Evolutionary conservation across 2,329 filamentous ascomycete genomes (phyloP).

Genomic region (Periconia sp.): DNA sequence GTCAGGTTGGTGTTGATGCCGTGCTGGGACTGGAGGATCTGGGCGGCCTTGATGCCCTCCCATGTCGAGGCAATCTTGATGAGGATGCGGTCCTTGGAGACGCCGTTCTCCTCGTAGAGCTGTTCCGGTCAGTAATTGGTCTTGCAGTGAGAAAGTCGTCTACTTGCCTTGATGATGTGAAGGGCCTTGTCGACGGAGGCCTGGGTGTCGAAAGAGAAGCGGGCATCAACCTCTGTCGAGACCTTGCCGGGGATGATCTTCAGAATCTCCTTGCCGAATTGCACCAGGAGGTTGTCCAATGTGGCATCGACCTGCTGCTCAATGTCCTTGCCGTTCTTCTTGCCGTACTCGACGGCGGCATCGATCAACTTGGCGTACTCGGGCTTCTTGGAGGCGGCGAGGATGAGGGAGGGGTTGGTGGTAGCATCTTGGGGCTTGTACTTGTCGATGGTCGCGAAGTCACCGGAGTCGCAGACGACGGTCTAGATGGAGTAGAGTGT

Average conservation of each 20-base stretch:
- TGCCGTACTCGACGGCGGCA: conserved; percentile 80
- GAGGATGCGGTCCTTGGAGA: conserved; percentile 89
- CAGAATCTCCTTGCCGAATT: conserved; percentile 98
- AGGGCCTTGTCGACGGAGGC: conserved; percentile 93
- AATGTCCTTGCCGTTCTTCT: conserved; percentile 66
- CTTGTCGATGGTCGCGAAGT: conserved; percentile 84
- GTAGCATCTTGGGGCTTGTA: conserved; percentile 99
- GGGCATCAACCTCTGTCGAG: conserved; percentile 96
- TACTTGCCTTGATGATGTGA: conserved; percentile 86
- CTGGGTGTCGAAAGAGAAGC: conserved; percentile 93
- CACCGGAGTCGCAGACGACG: conserved; percentile 96
- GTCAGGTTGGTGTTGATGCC: conserved; percentile 98
- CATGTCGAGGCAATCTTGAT: conserved; percentile 99
- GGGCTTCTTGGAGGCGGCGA: conserved; percentile 96
- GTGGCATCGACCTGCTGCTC: conserved; percentile 86
- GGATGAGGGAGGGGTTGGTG: conserved; percentile 98
- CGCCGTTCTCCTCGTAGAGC: conserved; percentile 92
- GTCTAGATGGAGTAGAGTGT: conserved; percentile 56
- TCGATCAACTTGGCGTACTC: conserved; percentile 95
- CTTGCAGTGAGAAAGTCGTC: not conserved
- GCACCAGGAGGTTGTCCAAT: conserved; percentile 90
- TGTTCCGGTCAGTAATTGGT: conserved; percentile 46
- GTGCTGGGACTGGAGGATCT: conserved; percentile 94
- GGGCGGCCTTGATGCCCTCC: conserved; percentile 98
- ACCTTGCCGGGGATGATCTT: conserved; percentile 97